phyloP scores from a whole-genome alignment of 331 rosid species.

The Pyrus hybrid region DNA sequence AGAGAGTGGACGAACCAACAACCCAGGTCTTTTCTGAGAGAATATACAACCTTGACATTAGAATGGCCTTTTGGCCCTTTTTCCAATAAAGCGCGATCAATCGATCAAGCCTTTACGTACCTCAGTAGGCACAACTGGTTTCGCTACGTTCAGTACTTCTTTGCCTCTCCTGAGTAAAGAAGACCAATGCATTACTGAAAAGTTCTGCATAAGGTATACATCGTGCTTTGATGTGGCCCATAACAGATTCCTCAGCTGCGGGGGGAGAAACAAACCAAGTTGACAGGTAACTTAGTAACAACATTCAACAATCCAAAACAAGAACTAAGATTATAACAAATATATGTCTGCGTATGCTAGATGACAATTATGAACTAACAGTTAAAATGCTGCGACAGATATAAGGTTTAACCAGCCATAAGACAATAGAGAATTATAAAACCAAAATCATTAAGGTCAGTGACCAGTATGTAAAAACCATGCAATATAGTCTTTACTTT shows the following conservation, averaged over 20 bases:
- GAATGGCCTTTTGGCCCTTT: not conserved
- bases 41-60: not conserved
- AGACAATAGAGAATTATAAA: not conserved
- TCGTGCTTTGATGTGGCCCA: slow-evolving; percentile 98
- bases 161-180: slow-evolving; percentile 53
- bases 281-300: slow-evolving; percentile 14
- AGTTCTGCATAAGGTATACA: slow-evolving; percentile 86
- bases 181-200: slow-evolving; percentile 89
- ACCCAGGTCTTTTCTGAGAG: slow-evolving; percentile 47
- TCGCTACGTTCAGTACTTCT: slow-evolving; percentile 73
- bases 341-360: not conserved
- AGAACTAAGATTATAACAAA: not conserved
- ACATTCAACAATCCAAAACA: not conserved
- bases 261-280: slow-evolving; percentile 17
- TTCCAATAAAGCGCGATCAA: not conserved
- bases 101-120: slow-evolving; percentile 37
- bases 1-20: slow-evolving; percentile 46
- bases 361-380: not conserved
- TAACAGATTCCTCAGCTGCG: slow-evolving; percentile 78
- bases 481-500: not conserved
- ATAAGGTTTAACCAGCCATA: not conserved
- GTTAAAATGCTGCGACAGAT: too few relatives aligned
- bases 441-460: not conserved
- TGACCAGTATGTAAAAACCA: not conserved
- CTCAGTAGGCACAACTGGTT: slow-evolving; percentile 59